Percentiles rank a stretch among this genome's conserved stretches.
These are phyloP conservation scores for Triglochin maritima DNA, from an alignment of 106 monocot species.

Conservation along the genomic window DNA sequence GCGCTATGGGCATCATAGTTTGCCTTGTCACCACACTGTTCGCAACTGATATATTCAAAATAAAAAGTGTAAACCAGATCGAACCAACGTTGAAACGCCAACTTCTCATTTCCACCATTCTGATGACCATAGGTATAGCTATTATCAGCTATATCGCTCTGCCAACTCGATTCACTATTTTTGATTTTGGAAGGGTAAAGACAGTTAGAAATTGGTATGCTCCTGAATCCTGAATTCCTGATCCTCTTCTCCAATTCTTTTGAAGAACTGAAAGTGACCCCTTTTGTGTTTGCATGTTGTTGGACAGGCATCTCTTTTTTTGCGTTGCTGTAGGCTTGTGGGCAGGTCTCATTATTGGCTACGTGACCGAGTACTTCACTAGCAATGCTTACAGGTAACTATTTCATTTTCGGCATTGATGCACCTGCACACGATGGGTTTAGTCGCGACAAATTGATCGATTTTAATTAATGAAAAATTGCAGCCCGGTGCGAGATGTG, in stretches of 20 bases:
- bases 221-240: too few species aligned
- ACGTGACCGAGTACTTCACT: constrained; percentile 22
- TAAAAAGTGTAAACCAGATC: constrained; percentile 25
- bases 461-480: neutral
- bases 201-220: constrained; percentile 67
- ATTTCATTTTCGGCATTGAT: too few species aligned
- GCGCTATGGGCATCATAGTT: constrained; percentile 19
- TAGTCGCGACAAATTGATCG: neutral
- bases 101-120: constrained; percentile 52
- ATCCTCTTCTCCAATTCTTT: neutral
- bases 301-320: constrained; percentile 25
- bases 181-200: constrained; percentile 51
- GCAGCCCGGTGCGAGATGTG: constrained; percentile 22
- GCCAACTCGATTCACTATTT: constrained; percentile 58
- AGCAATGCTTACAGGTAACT: constrained; percentile 22
- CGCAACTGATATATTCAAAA: constrained; percentile 11
- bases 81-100: constrained; percentile 38
- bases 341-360: constrained; percentile 22
- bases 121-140: constrained; percentile 80
- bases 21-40: constrained; percentile 22
- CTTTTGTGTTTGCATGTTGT: neutral
- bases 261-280: neutral
- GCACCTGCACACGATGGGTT: too few species aligned
- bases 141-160: constrained; percentile 44
- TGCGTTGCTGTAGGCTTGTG: constrained; percentile 21